Evolutionary conservation across 768 basidiomycete genomes (phyloP).

Genomic region (Panus rudis): DNA sequence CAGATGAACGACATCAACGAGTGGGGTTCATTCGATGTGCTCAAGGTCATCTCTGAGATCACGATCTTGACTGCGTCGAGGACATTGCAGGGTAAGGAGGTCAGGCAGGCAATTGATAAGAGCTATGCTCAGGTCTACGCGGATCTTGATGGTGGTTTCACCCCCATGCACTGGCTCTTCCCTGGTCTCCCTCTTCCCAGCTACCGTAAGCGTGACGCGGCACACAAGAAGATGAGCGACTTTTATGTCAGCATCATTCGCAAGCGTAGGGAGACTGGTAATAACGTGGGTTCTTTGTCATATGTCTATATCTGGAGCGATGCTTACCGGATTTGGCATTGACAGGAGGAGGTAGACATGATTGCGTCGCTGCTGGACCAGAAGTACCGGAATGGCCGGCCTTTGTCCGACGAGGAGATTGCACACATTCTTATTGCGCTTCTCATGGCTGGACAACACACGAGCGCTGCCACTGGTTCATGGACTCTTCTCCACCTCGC

Average conservation of each 20-base stretch:
- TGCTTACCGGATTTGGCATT: conserved; percentile 4
- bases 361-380: conserved; percentile 81
- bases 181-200: conserved; percentile 87
- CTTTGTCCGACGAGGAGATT: conserved; percentile 82
- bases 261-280: conserved; percentile 51
- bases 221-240: conserved; percentile 88
- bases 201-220: conserved; percentile 82
- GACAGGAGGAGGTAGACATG: conserved; percentile 82
- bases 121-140: conserved; percentile 78
- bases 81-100: conserved; percentile 90
- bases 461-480: conserved; percentile 85
- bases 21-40: conserved; percentile 73
- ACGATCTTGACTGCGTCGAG: conserved; percentile 93
- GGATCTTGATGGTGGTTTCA: conserved; percentile 94
- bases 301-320: neutral
- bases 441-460: conserved; percentile 99
- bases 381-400: conserved; percentile 73
- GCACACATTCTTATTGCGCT: conserved; percentile 99
- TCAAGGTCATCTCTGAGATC: conserved; percentile 74
- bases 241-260: conserved; percentile 87
- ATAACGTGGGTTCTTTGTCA: conserved; percentile 28
- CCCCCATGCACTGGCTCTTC: conserved; percentile 92
- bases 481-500: conserved; percentile 91
- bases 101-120: conserved; percentile 72
- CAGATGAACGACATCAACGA: conserved; percentile 63